phyloP scores from a whole-genome alignment of 257 asterid genomes.

The Nicotiana knightiana region DNA sequence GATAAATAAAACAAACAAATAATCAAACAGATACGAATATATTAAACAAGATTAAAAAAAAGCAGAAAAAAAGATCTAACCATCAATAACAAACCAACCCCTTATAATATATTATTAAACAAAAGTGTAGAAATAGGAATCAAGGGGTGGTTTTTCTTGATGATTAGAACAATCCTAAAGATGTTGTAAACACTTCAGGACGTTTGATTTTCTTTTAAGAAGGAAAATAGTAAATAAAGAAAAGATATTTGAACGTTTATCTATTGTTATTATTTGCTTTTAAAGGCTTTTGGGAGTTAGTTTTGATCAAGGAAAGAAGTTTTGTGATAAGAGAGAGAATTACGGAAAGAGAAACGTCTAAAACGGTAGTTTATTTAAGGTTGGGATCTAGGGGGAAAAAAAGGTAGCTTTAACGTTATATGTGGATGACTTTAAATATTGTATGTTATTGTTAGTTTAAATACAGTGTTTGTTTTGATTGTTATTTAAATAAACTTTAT shows the following conservation, averaged over 20 bases:
- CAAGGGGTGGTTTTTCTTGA: not conserved
- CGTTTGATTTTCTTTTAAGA: not conserved
- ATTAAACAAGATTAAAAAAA: not conserved
- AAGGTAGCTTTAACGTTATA: not conserved
- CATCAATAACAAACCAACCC: constrained; percentile 8
- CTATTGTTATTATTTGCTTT: not conserved
- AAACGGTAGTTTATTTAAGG: not conserved
- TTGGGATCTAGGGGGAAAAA: not conserved
- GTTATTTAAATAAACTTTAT: no score
- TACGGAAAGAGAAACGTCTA: not conserved
- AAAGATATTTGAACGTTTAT: not conserved
- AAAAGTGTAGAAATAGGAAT: not conserved
- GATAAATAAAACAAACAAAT: not conserved
- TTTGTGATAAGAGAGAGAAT: not conserved
- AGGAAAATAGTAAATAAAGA: not conserved
- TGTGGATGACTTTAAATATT: not conserved
- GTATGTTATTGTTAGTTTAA: no score
- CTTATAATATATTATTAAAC: not conserved
- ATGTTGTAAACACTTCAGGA: not conserved
- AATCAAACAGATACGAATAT: not conserved
- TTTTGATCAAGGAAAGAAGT: not conserved
- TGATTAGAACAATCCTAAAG: constrained; percentile 10
- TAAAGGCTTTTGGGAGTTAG: not conserved
- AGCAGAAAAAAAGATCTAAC: not conserved
- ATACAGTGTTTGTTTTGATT: no score